These are phyloP conservation scores for Apiospora pterosperma DNA, from an alignment of 2,329 filamentous ascomycete species.

Conservation along the genomic window DNA sequence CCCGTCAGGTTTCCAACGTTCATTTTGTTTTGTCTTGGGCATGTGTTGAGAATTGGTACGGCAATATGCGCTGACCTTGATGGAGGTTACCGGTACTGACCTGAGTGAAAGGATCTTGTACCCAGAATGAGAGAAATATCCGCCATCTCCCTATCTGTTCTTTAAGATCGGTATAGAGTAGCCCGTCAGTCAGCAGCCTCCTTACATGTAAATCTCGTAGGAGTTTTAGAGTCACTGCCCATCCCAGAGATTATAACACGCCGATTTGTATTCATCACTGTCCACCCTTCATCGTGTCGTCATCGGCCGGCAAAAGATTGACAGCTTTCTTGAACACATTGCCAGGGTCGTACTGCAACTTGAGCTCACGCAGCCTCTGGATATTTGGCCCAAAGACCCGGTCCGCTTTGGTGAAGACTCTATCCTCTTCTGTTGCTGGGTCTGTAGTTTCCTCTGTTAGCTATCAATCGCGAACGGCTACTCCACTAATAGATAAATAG, in stretches of 20 bases:
- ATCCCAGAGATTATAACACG: too few species aligned
- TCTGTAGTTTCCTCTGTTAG: background rate
- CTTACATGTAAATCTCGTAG: too few species aligned
- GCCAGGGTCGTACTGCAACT: conserved; percentile 29
- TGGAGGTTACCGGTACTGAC: background rate
- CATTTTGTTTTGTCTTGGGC: background rate
- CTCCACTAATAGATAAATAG: background rate
- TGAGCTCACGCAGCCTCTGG: conserved; percentile 25
- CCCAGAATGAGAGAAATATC: too few species aligned
- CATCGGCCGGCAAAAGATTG: background rate
- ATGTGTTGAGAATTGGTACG: background rate
- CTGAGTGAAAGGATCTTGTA: too few species aligned
- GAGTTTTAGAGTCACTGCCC: too few species aligned
- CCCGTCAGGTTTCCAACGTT: background rate
- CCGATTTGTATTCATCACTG: background rate
- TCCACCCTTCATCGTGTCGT: background rate
- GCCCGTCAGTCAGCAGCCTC: too few species aligned
- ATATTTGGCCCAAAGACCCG: conserved; percentile 29
- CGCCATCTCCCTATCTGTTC: too few species aligned
- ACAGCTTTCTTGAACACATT: conserved; percentile 30
- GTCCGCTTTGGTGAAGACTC: conserved; percentile 12
- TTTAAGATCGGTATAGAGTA: too few species aligned
- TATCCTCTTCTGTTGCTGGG: conserved; percentile 3
- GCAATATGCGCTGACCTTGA: background rate
- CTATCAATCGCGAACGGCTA: too few species aligned